Conservation (phyloP, 768 basidiomycete species). For the Porpolomopsis calyptriformis region DNA sequence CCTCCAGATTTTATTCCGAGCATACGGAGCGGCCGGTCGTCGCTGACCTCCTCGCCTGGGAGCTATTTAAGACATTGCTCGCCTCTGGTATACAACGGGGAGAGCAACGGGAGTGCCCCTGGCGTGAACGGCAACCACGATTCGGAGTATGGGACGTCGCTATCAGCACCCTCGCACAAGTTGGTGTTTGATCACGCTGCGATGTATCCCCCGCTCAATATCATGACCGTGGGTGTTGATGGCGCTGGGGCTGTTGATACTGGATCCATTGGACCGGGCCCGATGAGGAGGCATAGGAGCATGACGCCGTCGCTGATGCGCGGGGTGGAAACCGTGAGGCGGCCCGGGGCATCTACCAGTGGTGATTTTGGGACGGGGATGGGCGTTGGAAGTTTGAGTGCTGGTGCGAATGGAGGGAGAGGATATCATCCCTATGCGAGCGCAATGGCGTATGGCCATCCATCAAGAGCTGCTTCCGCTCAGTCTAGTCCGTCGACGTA, state of each 20-base stretch:
- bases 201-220: slow-evolving; percentile 35
- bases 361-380: slow-evolving; percentile 18
- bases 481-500: slow-evolving; percentile 38
- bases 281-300: slow-evolving; percentile 60
- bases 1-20: slow-evolving; percentile 17
- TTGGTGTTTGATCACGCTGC: slow-evolving; percentile 49
- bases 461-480: slow-evolving; percentile 26
- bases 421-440: slow-evolving; percentile 49
- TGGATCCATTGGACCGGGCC: slow-evolving; percentile 35
- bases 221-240: too few relatives aligned
- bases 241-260: too few relatives aligned
- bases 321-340: slow-evolving; percentile 36
- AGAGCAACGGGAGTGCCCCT: not conserved
- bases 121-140: not conserved
- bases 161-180: slow-evolving; percentile 64
- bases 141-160: slow-evolving; percentile 33
- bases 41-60: slow-evolving; percentile 18
- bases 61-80: slow-evolving; percentile 14
- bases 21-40: slow-evolving; percentile 20
- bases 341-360: slow-evolving; percentile 38
- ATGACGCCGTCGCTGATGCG: slow-evolving; percentile 62
- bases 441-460: slow-evolving; percentile 21
- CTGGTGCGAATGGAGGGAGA: slow-evolving; percentile 24
- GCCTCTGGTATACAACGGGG: not conserved
- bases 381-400: not conserved